Conservation (phyloP, 495 filamentous ascomycete species). For the Penicillium coprophilum region DNA sequence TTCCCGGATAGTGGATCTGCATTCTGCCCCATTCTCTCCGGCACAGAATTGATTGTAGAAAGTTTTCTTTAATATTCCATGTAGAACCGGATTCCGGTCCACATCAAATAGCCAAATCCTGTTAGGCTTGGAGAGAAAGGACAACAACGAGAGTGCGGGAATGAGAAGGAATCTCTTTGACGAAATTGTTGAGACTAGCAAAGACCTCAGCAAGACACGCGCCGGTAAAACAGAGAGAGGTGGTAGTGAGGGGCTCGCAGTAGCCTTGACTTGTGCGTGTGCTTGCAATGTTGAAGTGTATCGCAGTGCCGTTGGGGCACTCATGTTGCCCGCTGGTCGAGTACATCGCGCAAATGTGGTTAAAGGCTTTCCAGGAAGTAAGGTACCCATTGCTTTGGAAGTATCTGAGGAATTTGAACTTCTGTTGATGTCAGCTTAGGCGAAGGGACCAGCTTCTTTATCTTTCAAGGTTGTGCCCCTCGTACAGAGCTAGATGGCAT, state of each 20-base stretch:
- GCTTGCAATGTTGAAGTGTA: constrained; percentile 9
- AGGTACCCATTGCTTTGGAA: constrained; percentile 9
- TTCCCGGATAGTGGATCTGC: constrained; percentile 31
- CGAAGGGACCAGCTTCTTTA: constrained; percentile 5
- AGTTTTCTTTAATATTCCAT: constrained; percentile 42
- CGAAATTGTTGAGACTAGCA: constrained; percentile 72
- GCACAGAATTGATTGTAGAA: constrained; percentile 52
- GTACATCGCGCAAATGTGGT: constrained; percentile 7
- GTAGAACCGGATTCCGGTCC: constrained; percentile 44
- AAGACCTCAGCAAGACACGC: constrained; percentile 67
- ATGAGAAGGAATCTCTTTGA: constrained; percentile 66
- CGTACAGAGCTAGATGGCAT: neutral
- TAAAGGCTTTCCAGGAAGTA: constrained; percentile 7
- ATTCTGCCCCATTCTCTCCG: constrained; percentile 40
- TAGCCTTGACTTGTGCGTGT: constrained; percentile 5
- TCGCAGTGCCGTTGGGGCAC: neutral
- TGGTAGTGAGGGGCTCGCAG: constrained; percentile 18
- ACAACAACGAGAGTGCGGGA: constrained; percentile 63
- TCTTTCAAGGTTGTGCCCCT: neutral
- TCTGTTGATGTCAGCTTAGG: neutral
- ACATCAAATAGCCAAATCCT: constrained; percentile 35
- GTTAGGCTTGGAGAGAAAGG: constrained; percentile 47
- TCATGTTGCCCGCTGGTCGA: neutral
- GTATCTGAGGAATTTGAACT: neutral
- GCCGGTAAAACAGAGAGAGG: constrained; percentile 69